Evolutionary conservation across 83 land plant species (phyloP).

Genomic region (Thuja plicata): DNA sequence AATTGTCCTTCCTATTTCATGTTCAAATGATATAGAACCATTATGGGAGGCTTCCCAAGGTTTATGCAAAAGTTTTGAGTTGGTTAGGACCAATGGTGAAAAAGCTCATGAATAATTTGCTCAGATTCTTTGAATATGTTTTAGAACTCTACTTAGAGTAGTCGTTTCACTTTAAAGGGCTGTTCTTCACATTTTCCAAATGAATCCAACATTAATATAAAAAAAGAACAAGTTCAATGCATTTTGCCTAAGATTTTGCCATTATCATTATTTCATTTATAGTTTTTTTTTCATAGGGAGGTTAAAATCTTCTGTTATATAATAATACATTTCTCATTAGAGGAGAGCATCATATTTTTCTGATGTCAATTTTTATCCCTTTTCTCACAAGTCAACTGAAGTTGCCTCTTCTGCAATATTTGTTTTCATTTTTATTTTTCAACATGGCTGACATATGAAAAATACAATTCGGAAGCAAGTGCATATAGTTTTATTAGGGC

Average conservation of each 20-base stretch:
- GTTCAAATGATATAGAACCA: background rate
- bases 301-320: background rate
- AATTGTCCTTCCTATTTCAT: background rate
- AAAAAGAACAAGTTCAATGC: background rate
- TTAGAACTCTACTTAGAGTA: background rate
- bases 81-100: background rate
- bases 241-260: background rate
- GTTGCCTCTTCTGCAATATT: background rate
- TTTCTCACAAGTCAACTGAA: background rate
- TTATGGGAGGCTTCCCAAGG: background rate
- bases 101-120: background rate
- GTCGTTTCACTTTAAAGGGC: background rate
- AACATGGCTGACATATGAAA: background rate
- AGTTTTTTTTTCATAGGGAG: background rate
- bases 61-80: background rate
- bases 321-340: background rate
- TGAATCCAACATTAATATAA: background rate
- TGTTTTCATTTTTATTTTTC: background rate
- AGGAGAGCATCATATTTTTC: background rate
- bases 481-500: background rate
- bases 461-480: background rate
- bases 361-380: background rate
- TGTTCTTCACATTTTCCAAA: background rate
- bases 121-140: background rate
- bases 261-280: background rate